These are phyloP conservation scores for Pythium pectinolyticum DNA, from an alignment of 352 stramenopile species.

Conservation along the genomic window DNA sequence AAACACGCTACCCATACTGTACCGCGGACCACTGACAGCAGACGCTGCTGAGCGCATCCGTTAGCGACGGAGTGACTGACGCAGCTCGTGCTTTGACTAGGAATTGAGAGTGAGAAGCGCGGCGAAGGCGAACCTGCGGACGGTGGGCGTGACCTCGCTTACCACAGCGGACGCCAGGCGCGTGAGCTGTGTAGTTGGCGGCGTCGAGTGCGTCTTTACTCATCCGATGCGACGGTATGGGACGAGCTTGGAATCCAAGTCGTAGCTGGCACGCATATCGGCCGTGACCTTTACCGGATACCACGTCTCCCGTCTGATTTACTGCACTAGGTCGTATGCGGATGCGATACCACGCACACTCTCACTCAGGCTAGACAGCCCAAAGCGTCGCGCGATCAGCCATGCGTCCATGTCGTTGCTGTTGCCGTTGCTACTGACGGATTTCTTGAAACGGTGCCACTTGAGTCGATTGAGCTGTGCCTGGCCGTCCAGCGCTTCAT, in stretches of 20 bases:
- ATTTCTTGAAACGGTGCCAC: conserved; percentile 62
- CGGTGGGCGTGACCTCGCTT: conserved; percentile 17
- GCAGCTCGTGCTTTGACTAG: conserved; percentile 46
- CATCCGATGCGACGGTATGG: too few relatives aligned
- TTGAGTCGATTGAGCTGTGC: conserved; percentile 72
- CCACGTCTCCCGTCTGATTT: conserved; percentile 72
- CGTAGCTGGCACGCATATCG: conserved; percentile 12
- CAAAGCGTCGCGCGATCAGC: conserved; percentile 61
- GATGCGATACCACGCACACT: conserved; percentile 17
- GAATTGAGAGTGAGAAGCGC: conserved; percentile 20
- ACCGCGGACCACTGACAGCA: conserved; percentile 57
- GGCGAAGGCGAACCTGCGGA: conserved; percentile 32
- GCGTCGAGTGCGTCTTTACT: too few relatives aligned
- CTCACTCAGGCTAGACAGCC: conserved; percentile 53
- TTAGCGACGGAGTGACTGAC: conserved; percentile 41
- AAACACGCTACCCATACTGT: conserved; percentile 44
- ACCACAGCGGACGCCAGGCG: conserved; percentile 36
- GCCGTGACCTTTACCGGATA: conserved; percentile 60
- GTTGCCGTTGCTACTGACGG: conserved; percentile 46
- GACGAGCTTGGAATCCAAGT: conserved; percentile 12
- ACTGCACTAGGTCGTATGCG: conserved; percentile 29
- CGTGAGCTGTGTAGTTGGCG: conserved; percentile 31
- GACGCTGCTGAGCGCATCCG: conserved; percentile 50
- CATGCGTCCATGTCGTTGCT: conserved; percentile 40
- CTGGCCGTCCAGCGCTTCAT: conserved; percentile 93